Evolutionary conservation across 2,329 filamentous ascomycete genomes (phyloP).

Genomic region (Aspergillus viridinutans): DNA sequence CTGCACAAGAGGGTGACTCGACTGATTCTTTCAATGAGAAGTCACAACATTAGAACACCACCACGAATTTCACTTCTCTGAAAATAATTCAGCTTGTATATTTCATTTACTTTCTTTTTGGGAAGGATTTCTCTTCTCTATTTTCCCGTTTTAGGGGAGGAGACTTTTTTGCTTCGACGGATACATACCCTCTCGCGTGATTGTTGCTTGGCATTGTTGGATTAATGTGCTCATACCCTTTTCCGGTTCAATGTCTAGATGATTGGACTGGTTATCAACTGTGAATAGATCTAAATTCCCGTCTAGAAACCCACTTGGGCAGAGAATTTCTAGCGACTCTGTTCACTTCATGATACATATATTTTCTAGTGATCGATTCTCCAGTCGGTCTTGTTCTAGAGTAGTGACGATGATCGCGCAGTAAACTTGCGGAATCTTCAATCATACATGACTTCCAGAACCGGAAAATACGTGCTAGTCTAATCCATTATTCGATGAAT

Average conservation of each 20-base stretch:
- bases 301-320: neutral
- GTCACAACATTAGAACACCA: constrained; percentile 2
- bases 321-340: neutral
- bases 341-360: neutral
- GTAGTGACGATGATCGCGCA: neutral
- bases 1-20: constrained; percentile 25
- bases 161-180: constrained; percentile 1
- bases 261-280: neutral
- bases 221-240: neutral
- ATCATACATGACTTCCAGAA: neutral
- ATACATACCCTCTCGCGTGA: constrained; percentile 6
- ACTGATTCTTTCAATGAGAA: constrained; percentile 23
- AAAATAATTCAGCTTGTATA: constrained; percentile 9
- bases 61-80: neutral
- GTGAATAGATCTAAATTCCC: neutral
- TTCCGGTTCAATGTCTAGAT: neutral
- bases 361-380: neutral
- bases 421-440: neutral
- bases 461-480: neutral
- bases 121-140: constrained; percentile 1
- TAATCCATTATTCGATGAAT: neutral
- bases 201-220: neutral
- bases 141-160: neutral
- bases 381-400: neutral
- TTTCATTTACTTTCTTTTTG: constrained; percentile 8